Conservation (phyloP, 1,284 basidiomycete species). For the Fistulinella staudtii region DNA sequence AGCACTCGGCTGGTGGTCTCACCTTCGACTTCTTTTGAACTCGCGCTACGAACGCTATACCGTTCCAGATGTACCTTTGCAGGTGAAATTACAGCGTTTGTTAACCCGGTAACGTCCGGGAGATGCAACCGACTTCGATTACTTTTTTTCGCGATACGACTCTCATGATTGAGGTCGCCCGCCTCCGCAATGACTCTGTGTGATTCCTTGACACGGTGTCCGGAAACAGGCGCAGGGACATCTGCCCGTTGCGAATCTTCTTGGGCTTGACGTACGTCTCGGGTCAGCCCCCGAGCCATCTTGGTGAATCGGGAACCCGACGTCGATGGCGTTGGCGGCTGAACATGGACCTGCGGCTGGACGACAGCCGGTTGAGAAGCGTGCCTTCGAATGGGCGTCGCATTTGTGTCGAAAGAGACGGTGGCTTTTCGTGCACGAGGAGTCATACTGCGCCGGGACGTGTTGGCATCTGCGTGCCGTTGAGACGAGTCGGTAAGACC, state of each 20-base stretch:
- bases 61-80: conserved; percentile 51
- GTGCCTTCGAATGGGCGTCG: conserved; percentile 27
- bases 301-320: conserved; percentile 52
- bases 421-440: conserved; percentile 36
- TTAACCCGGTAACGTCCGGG: conserved; percentile 77
- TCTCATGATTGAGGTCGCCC: conserved; percentile 9
- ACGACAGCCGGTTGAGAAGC: conserved; percentile 26
- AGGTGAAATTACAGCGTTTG: conserved; percentile 68
- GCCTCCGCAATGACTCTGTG: conserved; percentile 6
- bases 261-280: conserved; percentile 49
- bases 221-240: not conserved
- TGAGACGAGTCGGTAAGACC: conserved; percentile 18
- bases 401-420: conserved; percentile 31
- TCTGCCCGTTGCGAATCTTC: conserved; percentile 13
- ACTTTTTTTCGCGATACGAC: conserved; percentile 17
- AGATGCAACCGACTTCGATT: conserved; percentile 45
- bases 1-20: conserved; percentile 5
- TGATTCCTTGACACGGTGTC: conserved; percentile 14
- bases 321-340: conserved; percentile 55
- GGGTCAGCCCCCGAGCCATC: conserved; percentile 50
- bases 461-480: conserved; percentile 11
- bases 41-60: conserved; percentile 42
- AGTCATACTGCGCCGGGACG: conserved; percentile 28
- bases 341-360: conserved; percentile 49
- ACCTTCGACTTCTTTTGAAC: conserved; percentile 62